These are phyloP conservation scores for Cladosporium sp. DNA, from an alignment of 2,329 filamentous ascomycete genomes.

Conservation along the genomic window DNA sequence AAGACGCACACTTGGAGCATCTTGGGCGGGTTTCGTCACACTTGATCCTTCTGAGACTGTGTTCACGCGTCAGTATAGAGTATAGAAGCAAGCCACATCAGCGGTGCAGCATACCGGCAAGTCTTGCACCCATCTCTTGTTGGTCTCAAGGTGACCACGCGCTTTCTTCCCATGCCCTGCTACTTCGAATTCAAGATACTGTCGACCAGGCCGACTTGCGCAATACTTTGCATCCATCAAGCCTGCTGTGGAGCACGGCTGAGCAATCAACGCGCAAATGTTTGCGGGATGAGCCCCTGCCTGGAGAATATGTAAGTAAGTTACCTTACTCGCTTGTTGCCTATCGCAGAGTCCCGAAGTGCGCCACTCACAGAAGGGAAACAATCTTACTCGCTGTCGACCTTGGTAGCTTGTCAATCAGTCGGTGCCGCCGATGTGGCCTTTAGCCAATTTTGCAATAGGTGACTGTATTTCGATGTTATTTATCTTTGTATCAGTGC, in stretches of 20 bases:
- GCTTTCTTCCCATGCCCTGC: constrained; percentile 9
- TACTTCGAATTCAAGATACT: neutral
- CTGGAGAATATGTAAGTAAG: neutral
- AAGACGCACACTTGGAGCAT: neutral
- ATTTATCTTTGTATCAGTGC: neutral
- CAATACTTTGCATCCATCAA: neutral
- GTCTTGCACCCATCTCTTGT: constrained; percentile 7
- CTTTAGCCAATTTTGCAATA: neutral
- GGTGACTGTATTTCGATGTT: neutral
- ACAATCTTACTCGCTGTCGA: neutral
- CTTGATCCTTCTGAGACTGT: neutral
- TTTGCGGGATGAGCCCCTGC: neutral
- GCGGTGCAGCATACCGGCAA: neutral
- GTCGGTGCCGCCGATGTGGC: neutral
- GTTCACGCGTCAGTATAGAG: neutral
- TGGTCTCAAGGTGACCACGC: constrained; percentile 3
- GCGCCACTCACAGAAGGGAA: neutral
- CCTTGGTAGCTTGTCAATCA: neutral
- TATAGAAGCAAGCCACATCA: neutral
- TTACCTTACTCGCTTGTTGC: neutral
- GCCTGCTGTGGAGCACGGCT: neutral
- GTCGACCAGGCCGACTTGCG: neutral
- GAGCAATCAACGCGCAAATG: neutral
- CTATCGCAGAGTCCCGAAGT: neutral
- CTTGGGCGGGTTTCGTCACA: constrained; percentile 6